These are phyloP conservation scores for Corinectria fuckeliana DNA, from an alignment of 2,329 filamentous ascomycete genomes.

Conservation along the genomic window DNA sequence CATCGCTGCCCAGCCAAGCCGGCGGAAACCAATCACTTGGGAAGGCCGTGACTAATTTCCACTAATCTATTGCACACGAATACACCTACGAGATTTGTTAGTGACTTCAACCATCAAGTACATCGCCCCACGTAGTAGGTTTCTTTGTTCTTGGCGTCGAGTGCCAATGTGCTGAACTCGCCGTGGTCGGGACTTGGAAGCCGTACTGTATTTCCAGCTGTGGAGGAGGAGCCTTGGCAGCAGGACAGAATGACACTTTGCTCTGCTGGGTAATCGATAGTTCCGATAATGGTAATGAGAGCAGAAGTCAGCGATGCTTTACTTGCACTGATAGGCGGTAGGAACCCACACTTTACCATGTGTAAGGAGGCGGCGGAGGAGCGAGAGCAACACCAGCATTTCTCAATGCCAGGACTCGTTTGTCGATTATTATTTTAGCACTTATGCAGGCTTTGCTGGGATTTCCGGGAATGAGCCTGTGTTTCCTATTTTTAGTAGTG, in stretches of 20 bases:
- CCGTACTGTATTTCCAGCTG: conserved; percentile 30
- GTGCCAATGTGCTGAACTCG: conserved; percentile 39
- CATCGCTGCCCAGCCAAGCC: too few species aligned
- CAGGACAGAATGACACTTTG: conserved; percentile 35
- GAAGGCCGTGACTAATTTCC: too few species aligned
- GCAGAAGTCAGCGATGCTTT: conserved; percentile 20
- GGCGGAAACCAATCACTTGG: too few species aligned
- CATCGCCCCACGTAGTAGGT: conserved; percentile 33
- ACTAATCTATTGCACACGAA: too few species aligned
- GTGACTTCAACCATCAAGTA: too few species aligned
- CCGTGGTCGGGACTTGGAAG: conserved; percentile 26
- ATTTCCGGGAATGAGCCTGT: conserved; percentile 20
- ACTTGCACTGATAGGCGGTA: conserved; percentile 22
- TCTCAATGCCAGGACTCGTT: not conserved
- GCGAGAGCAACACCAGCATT: too few species aligned
- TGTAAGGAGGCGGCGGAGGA: too few species aligned
- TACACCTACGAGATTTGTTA: too few species aligned
- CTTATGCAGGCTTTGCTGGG: too few species aligned
- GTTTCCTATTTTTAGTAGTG: too few species aligned
- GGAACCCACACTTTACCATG: conserved; percentile 17
- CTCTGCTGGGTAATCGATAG: conserved; percentile 36
- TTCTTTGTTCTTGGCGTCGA: conserved; percentile 33
- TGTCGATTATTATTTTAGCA: too few species aligned
- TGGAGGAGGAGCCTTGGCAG: conserved; percentile 34
- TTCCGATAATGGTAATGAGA: conserved; percentile 37